Evolutionary conservation across 768 basidiomycete species (phyloP).

Genomic region (Lanmaoa rubissima): DNA sequence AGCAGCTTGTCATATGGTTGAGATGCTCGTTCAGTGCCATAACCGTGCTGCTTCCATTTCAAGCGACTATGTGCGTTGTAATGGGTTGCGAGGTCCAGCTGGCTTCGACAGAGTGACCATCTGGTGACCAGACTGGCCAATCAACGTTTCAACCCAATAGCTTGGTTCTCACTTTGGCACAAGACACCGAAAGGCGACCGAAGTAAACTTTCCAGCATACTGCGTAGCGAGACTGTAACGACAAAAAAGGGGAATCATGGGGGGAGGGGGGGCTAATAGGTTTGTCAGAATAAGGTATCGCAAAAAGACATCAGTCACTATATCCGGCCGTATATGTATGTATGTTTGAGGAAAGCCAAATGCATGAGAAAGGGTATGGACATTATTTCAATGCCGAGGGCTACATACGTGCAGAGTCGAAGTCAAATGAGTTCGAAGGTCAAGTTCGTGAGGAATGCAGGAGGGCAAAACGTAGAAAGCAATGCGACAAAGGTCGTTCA

Average conservation of each 20-base stretch:
- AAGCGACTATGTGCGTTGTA: no score
- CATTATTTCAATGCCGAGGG: conserved; percentile 9
- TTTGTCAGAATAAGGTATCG: conserved; percentile 7
- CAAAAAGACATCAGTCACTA: neutral
- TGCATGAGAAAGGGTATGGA: conserved; percentile 10
- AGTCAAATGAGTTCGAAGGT: neutral
- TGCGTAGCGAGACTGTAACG: neutral
- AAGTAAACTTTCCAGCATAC: neutral
- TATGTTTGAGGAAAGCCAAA: neutral
- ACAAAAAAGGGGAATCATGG: conserved; percentile 2
- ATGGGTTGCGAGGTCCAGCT: no score
- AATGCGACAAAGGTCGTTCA: neutral
- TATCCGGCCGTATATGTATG: neutral
- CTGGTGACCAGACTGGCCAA: no score
- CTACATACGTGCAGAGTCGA: neutral
- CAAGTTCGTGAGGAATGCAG: neutral
- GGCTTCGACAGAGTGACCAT: no score
- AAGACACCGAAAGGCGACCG: neutral
- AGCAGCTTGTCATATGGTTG: no score
- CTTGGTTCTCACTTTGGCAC: neutral
- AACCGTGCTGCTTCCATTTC: no score
- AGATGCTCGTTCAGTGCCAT: no score
- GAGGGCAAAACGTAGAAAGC: neutral
- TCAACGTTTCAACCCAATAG: neutral
- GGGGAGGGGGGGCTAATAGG: conserved; percentile 1